These are phyloP conservation scores for Rhizopogon sp. DNA, from an alignment of 768 basidiomycete species.

Conservation along the genomic window DNA sequence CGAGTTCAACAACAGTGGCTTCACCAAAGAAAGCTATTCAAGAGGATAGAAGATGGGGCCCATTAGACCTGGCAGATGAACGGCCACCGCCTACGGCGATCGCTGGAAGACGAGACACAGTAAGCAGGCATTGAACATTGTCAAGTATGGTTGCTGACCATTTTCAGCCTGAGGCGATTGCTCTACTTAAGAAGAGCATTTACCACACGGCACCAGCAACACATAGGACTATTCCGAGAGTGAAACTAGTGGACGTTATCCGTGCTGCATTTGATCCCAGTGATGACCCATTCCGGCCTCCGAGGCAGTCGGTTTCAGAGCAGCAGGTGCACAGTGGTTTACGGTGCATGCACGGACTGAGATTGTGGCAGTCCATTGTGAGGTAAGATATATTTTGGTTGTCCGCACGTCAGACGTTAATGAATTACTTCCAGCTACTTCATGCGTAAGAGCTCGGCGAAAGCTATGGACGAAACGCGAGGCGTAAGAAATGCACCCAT, in stretches of 20 bases:
- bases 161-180: conserved; percentile 46
- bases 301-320: conserved; percentile 53
- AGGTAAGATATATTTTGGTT: conserved; percentile 28
- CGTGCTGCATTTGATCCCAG: conserved; percentile 46
- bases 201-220: conserved; percentile 53
- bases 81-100: conserved; percentile 68
- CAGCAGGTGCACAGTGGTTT: conserved; percentile 40
- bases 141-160: neutral
- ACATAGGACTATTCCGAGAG: conserved; percentile 45
- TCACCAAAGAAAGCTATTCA: conserved; percentile 27
- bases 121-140: conserved; percentile 16
- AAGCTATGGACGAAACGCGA: conserved; percentile 21
- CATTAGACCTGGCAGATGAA: conserved; percentile 60
- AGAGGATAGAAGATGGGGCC: conserved; percentile 43
- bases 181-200: conserved; percentile 50
- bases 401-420: neutral
- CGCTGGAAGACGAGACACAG: conserved; percentile 65
- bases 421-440: conserved; percentile 33
- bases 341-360: conserved; percentile 47
- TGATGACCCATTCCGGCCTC: conserved; percentile 40
- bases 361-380: conserved; percentile 50
- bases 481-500: neutral
- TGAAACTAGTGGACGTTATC: conserved; percentile 39
- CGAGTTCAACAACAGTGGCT: neutral
- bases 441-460: conserved; percentile 39